Conservation (phyloP, 192 early-diverging fungal genomes). For the Allomyces macrogynus region DNA sequence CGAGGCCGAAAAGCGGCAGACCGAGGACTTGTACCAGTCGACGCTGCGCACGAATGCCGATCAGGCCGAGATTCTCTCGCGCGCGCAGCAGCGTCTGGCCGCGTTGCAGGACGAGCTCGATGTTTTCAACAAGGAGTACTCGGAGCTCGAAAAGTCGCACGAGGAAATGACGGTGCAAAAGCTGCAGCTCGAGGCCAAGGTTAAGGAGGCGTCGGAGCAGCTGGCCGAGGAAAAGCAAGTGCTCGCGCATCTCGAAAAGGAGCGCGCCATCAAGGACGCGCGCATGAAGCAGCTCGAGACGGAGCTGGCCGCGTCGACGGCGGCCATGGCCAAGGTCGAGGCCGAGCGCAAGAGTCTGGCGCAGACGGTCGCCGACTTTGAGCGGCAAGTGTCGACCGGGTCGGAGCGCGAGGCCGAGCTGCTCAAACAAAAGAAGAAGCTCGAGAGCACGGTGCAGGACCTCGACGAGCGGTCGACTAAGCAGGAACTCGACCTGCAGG, state of each 20-base stretch:
- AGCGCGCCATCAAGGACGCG: constrained; percentile 22
- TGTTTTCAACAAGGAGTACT: constrained; percentile 17
- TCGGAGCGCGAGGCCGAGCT: constrained; percentile 20
- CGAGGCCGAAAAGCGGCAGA: constrained; percentile 41
- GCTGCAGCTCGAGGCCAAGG: constrained; percentile 16
- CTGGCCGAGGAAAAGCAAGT: constrained; percentile 12
- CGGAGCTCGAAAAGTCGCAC: constrained; percentile 22
- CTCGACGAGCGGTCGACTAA: constrained; percentile 22
- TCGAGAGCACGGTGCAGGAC: constrained; percentile 19
- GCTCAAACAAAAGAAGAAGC: constrained; percentile 21
- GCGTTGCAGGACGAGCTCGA: constrained; percentile 22
- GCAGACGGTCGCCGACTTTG: constrained; percentile 16
- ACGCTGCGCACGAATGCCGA: constrained; percentile 57
- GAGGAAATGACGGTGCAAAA: constrained; percentile 18
- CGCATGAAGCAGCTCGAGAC: constrained; percentile 26
- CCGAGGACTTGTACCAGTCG: constrained; percentile 47
- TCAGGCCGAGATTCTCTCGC: constrained; percentile 62
- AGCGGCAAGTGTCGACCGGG: constrained; percentile 20
- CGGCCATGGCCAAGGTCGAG: constrained; percentile 16
- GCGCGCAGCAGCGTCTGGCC: constrained; percentile 51
- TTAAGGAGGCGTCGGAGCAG: constrained; percentile 12
- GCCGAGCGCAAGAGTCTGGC: constrained; percentile 22
- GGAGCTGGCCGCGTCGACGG: constrained; percentile 17
- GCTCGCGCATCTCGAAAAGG: constrained; percentile 30
- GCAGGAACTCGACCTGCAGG: constrained; percentile 17